Conservation (phyloP, 129 eudicot species). For the sunflower (Helianthus annuus) region HanXRQr2.0-SUNRISE NC_035438.2:104040069-104040568, state of each 20-base stretch:
- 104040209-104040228: conserved; percentile 6
- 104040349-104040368: conserved; percentile 43
- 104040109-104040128: not conserved
- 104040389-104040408: conserved; percentile 17
- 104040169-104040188: not conserved
- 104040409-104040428: conserved; percentile 34
- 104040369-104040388: conserved; percentile 27
- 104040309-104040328: conserved; percentile 18
- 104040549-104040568: conserved; percentile 52
- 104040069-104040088: conserved; percentile 53
- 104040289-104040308: conserved; percentile 12
- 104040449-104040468: conserved; percentile 25
- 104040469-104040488: conserved; percentile 32
- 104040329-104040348: conserved; percentile 29
- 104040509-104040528: too few relatives aligned
- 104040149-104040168: not conserved
- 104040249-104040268: not conserved
- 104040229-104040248: conserved; percentile 24
- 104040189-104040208: conserved; percentile 10
- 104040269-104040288: conserved; percentile 11
- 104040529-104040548: conserved; percentile 30
- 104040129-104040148: conserved; percentile 5
- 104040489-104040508: too few relatives aligned
- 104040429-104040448: conserved; percentile 26
- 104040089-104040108: conserved; percentile 44